Evolutionary conservation across 192 early-diverging fungal genomes (phyloP), one percentile per base, ranked within the genome.

Genomic region (Kickxella alabastrina): DNA sequence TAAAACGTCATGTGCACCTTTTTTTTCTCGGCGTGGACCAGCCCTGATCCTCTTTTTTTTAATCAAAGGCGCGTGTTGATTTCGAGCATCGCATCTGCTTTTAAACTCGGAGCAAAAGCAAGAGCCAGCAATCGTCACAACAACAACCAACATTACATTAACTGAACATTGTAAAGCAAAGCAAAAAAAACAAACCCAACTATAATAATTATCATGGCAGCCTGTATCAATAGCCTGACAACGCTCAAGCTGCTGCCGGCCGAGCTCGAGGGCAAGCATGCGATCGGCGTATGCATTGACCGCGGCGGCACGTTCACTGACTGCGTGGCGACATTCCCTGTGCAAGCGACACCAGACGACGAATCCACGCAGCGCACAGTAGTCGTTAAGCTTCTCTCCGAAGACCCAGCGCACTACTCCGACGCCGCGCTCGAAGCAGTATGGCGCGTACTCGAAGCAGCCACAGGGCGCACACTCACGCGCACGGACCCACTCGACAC

Each of bases 231-330:
- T 22, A 44, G 10, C 24, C 25, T 27, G 25, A 21, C 43, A 24
- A 27, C 2, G 3, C 2, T 8, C 13, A 24, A 15, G 24, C 35
- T 57, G 27, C 55, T 59, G 19, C 52, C 52, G n/a, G 14, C 38
- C 4, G 1, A 19, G 23, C 52, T 35, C 31, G 13, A 41, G 18
- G 68, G 68, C 12, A 46, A 59, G 15, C 52, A 59, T 34, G 31
- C 32, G 15, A 50, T 72, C 17, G 49, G 68, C 17, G 54, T 72
- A 4, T 87, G 85, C 75, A 92, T 96, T 44, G 94, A 97, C 68
- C 80, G 95, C 27, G 95, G 95, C 12, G 95, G 95, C 17, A 98
- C 95, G 5, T 96, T 98, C 68, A 96, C 95, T 1, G 95, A 98
- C 78, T 93, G 91, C 69, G 87, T 92, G 40, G 92, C 83, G 2